These are phyloP conservation scores for Dactylellina leptospora DNA, from an alignment of 2,329 filamentous ascomycete genomes.

Conservation along the genomic window DNA sequence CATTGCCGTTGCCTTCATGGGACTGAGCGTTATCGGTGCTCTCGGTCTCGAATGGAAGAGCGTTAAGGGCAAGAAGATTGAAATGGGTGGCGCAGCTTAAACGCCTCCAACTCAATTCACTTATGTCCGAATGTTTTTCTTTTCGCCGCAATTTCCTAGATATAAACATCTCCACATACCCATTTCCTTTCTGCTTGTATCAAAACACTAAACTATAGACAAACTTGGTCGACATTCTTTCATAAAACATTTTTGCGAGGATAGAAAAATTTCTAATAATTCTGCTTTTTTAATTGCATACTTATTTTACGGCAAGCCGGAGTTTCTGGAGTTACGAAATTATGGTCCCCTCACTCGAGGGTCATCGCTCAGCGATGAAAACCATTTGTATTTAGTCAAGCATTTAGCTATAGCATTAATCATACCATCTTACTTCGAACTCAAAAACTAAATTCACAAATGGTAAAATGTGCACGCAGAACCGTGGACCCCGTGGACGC, in stretches of 20 bases:
- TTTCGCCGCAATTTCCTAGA: not conserved
- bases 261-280: constrained; percentile 25
- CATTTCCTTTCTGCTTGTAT: constrained; percentile 8
- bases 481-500: too few species aligned
- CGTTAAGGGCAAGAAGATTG: constrained; percentile 58
- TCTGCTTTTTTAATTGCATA: constrained; percentile 5
- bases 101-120: not conserved
- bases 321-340: constrained; percentile 22
- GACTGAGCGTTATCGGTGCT: constrained; percentile 63
- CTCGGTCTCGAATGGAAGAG: constrained; percentile 66
- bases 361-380: not conserved
- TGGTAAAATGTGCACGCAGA: too few species aligned
- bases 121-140: not conserved
- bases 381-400: constrained; percentile 2
- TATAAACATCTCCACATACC: constrained; percentile 34
- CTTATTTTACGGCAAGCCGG: constrained; percentile 12
- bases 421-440: not conserved
- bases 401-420: constrained; percentile 5
- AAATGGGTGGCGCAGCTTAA: constrained; percentile 53
- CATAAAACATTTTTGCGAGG: not conserved
- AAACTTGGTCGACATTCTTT: not conserved
- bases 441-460: too few species aligned
- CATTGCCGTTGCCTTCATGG: constrained; percentile 65
- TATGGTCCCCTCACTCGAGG: not conserved
- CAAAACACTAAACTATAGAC: constrained; percentile 23